A percentile compares a stretch with the other conserved stretches of the same genome.
Conservation (phyloP, 441 rosid species). For the Kokia cookei region DNA sequence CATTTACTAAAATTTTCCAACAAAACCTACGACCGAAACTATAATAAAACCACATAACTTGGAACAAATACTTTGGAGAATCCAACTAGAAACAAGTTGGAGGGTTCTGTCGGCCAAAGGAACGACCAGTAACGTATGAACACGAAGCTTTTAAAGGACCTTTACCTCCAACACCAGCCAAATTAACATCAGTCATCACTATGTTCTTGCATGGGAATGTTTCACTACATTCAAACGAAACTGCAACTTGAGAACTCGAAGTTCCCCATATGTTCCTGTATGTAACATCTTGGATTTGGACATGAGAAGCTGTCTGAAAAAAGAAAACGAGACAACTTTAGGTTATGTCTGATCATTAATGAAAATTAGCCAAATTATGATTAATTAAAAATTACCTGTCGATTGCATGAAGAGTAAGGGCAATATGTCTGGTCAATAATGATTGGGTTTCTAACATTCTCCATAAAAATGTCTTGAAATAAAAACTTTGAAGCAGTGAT, state of each 20-base stretch:
- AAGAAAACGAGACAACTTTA: neutral
- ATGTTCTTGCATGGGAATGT: conserved; percentile 42
- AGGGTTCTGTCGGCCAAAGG: conserved; percentile 21
- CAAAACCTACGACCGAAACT: too few species aligned
- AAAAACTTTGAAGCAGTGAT: conserved; percentile 31
- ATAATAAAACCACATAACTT: too few species aligned
- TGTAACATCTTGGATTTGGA: conserved; percentile 47
- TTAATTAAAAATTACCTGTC: conserved; percentile 3
- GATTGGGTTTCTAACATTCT: conserved; percentile 24
- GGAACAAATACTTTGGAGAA: neutral
- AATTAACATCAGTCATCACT: conserved; percentile 27
- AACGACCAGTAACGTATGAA: conserved; percentile 10
- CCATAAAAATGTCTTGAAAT: conserved; percentile 16
- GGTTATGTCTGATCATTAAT: too few species aligned
- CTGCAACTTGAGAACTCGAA: conserved; percentile 32
- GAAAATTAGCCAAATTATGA: neutral
- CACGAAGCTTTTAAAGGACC: conserved; percentile 20
- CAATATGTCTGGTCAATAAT: conserved; percentile 27
- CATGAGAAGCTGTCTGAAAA: conserved; percentile 31
- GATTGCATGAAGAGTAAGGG: conserved; percentile 25
- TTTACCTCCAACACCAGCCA: conserved; percentile 1
- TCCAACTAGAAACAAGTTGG: conserved; percentile 18
- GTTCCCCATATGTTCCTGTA: conserved; percentile 56
- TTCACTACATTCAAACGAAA: conserved; percentile 37
- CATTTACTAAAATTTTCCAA: too few species aligned